Conservation (phyloP, 768 basidiomycete genomes). For the Coprinopsis strossmayeri region DNA sequence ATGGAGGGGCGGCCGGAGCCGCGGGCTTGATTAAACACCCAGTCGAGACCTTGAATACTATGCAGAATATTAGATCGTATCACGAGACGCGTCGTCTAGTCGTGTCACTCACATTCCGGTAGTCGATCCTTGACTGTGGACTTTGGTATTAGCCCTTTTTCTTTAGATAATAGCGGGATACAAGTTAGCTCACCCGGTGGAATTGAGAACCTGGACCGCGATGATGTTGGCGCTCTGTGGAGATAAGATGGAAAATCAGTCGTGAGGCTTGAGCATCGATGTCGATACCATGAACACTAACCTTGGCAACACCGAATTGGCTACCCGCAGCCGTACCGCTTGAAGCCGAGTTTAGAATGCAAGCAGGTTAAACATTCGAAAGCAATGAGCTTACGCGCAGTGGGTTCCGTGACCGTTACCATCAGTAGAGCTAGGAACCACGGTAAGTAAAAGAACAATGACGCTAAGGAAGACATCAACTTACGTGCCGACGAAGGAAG, state of each 20-base stretch:
- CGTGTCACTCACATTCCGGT: too few species aligned
- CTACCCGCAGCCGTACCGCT: conserved; percentile 21
- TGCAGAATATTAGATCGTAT: too few species aligned
- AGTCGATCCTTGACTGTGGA: too few species aligned
- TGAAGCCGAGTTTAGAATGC: too few species aligned
- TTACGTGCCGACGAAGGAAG: conserved; percentile 23
- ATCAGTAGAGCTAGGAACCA: conserved; percentile 21
- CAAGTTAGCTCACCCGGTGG: conserved; percentile 13
- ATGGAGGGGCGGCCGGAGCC: conserved; percentile 16
- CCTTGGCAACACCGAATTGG: conserved; percentile 18
- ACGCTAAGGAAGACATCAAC: conserved; percentile 1
- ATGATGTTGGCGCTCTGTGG: conserved; percentile 28
- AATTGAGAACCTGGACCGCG: conserved; percentile 35
- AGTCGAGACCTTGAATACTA: conserved; percentile 12
- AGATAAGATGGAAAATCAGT: too few species aligned
- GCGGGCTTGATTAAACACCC: conserved; percentile 5
- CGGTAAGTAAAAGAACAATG: conserved; percentile 3
- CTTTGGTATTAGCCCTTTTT: too few species aligned
- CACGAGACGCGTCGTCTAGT: too few species aligned
- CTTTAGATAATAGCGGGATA: too few species aligned
- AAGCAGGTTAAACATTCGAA: too few species aligned
- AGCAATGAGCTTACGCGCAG: conserved; percentile 15
- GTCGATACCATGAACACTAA: conserved; percentile 3
- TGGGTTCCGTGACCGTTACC: conserved; percentile 37
- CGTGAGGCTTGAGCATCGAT: too few species aligned